Conservation (phyloP, 1,284 basidiomycete species). For the Hemileia vastatrix region DNA sequence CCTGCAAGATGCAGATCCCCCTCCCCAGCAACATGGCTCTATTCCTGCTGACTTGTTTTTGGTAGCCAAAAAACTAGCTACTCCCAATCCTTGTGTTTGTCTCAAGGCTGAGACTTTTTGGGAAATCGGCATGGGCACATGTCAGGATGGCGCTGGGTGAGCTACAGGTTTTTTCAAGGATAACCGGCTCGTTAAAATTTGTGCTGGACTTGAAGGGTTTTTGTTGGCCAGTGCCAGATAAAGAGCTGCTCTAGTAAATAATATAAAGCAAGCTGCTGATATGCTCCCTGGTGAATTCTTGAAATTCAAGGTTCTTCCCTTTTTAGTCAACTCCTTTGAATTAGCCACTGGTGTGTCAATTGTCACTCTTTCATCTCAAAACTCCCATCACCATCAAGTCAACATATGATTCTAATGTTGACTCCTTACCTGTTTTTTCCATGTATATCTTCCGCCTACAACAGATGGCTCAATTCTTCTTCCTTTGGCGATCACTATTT, state of each 20-base stretch:
- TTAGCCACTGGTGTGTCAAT: too few relatives aligned
- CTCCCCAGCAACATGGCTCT: slow-evolving; percentile 52
- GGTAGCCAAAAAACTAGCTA: slow-evolving; percentile 73
- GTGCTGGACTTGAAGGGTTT: slow-evolving; percentile 76
- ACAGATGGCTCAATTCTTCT: too few relatives aligned
- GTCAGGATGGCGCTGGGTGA: slow-evolving; percentile 40
- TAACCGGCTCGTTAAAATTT: slow-evolving; percentile 76
- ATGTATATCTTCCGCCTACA: slow-evolving; percentile 74
- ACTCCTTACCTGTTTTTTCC: slow-evolving; percentile 62
- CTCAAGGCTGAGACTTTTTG: slow-evolving; percentile 66
- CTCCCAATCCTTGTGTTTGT: slow-evolving; percentile 71
- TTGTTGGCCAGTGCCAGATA: slow-evolving; percentile 71
- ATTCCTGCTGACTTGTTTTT: slow-evolving; percentile 70
- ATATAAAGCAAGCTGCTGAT: too few relatives aligned
- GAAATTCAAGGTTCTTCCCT: too few relatives aligned
- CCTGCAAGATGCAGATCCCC: slow-evolving; percentile 52
- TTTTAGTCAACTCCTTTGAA: too few relatives aligned
- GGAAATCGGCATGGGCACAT: too few relatives aligned
- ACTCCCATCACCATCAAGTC: too few relatives aligned
- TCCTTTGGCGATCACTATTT: too few relatives aligned
- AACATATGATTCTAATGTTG: too few relatives aligned
- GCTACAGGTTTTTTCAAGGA: slow-evolving; percentile 65
- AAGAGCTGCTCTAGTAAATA: too few relatives aligned
- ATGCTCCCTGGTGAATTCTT: too few relatives aligned
- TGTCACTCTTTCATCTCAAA: too few relatives aligned